Conservation (phyloP, 306 rosid species). For the apple (Malus domestica) region ASM211411v1 NC_041790.1:15977501-15978000, state of each 20-base stretch:
- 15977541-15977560: neutral
- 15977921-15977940: neutral
- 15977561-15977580: slow-evolving; percentile 26
- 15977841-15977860: neutral
- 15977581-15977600: neutral
- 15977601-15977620: neutral
- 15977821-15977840: neutral
- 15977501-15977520: slow-evolving; percentile 35
- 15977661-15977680: slow-evolving; percentile 3
- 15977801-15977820: neutral
- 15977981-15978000: neutral
- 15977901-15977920: neutral
- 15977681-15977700: neutral
- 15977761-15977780: neutral
- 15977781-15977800: neutral
- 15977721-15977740: neutral
- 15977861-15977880: neutral
- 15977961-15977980: neutral
- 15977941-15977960: too few species aligned
- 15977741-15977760: slow-evolving; percentile 20
- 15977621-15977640: neutral
- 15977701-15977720: slow-evolving; percentile 40
- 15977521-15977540: slow-evolving; percentile 21
- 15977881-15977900: neutral
- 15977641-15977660: neutral